Conservation (phyloP, 495 filamentous ascomycete genomes). For the Talaromyces ruber region DNA sequence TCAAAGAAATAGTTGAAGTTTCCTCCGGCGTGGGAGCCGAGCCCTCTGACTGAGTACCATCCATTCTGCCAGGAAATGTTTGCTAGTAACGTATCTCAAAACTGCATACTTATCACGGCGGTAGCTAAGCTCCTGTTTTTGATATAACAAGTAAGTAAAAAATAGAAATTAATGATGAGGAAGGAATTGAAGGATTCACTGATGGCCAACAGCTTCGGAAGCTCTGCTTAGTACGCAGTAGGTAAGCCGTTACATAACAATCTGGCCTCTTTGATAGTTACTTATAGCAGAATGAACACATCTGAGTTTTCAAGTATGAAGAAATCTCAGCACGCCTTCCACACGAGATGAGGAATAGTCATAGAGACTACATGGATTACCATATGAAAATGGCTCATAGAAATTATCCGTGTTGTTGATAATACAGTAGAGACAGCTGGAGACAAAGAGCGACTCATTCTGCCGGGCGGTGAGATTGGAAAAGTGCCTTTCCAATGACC, state of each 20-base stretch:
- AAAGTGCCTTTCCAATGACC: conserved; percentile 5
- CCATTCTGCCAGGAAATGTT: not conserved
- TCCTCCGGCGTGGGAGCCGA: not conserved
- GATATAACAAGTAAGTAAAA: not conserved
- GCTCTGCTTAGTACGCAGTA: not conserved
- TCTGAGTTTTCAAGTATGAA: not conserved
- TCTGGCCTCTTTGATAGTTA: conserved; percentile 2
- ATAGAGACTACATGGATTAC: not conserved
- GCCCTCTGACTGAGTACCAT: not conserved
- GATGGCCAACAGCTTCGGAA: not conserved
- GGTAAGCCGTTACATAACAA: conserved; percentile 1
- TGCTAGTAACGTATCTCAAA: not conserved
- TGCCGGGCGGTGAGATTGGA: conserved; percentile 3
- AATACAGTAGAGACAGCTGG: not conserved
- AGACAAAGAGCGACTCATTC: not conserved
- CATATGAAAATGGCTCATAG: not conserved
- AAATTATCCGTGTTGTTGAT: not conserved
- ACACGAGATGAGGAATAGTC: not conserved
- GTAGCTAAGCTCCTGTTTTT: not conserved
- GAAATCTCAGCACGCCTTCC: not conserved
- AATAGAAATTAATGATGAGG: not conserved
- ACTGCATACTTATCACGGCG: not conserved
- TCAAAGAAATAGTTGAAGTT: conserved; percentile 37
- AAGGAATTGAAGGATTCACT: not conserved
- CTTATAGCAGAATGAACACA: not conserved